Base-by-base conservation (phyloP, 108 stramenopile genomes). In the Pseudonitzschia pungens region DNA sequence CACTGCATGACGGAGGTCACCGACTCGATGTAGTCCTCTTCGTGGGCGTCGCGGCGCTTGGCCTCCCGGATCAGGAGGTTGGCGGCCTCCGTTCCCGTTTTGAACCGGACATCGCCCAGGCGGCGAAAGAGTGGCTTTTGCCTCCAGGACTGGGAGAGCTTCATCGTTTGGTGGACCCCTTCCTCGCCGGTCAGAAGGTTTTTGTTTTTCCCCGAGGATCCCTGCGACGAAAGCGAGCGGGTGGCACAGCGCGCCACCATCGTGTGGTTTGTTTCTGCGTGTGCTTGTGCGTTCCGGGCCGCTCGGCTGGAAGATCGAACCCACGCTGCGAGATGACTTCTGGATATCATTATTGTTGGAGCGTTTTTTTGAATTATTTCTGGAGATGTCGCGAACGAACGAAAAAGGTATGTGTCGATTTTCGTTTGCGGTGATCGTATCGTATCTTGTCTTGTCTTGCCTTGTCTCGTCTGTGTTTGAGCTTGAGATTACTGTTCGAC, bases 111-210 rank as follows among this genome's bases (percentile, higher is more conserved):
- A 71, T 97, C 94, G 33, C 96, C 96, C 64, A 90, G 90, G 41
- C 96, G 90, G 57, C 94, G 92, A 77, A 97, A 97, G 42, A 97
- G 84, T 5, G 96, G 96, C 71, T 94, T 94, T 85, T 94, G 92
- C 28, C 91, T 81, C 94, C 94, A 97, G 29, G 79, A 71, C 68
- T 89, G 89, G 60, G 82, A 81, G 28, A 91, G 68, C 68, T 87
- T 83, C 92, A 92, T 93, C 42, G 89, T 95, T 74, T 92, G 89
- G 72, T 95, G 92, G 36, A 92, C 89, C 45, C 92, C 92, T 71
- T 90, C 81, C 40, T 86, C 85, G 42, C 51, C 6, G 11, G 85
- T 80, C 54, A 86, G 33, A 59, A 86, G 58, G 41, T 48, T 59
- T 31, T 58, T 54, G 24, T 21, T 24, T 58, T 72, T 58, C 20